Evolutionary conservation across 2,329 filamentous ascomycete species (phyloP).

Genomic region (Aspergillus flavus): DNA sequence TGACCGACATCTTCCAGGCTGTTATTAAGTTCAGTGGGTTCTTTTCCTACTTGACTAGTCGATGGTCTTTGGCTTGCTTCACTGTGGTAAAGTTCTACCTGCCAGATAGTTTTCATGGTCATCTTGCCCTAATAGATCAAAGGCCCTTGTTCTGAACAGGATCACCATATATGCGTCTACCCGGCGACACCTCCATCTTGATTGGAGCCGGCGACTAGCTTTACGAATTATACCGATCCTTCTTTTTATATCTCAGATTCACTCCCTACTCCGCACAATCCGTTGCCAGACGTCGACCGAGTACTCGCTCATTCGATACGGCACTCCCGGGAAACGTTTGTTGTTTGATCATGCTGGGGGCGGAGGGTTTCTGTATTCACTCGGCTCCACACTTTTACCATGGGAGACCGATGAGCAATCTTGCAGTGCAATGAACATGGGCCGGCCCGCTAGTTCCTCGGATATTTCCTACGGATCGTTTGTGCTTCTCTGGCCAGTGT

Average conservation of each 20-base stretch:
- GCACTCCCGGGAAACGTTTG: slow-evolving; percentile 64
- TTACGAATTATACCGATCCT: slow-evolving; percentile 72
- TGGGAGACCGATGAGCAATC: slow-evolving; percentile 74
- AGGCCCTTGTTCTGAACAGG: slow-evolving; percentile 84
- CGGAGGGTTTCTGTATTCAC: slow-evolving; percentile 69
- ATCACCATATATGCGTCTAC: slow-evolving; percentile 93
- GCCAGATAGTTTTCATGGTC: neutral
- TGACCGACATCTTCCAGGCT: slow-evolving; percentile 52
- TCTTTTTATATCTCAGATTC: slow-evolving; percentile 69
- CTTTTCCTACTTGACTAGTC: slow-evolving; percentile 86
- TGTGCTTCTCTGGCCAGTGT: slow-evolving; percentile 60
- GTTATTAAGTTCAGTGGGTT: slow-evolving; percentile 77
- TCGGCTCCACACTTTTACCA: slow-evolving; percentile 73
- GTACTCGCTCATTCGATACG: slow-evolving; percentile 71
- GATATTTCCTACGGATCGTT: slow-evolving; percentile 74
- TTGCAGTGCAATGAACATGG: slow-evolving; percentile 76
- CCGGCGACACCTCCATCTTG: slow-evolving; percentile 73
- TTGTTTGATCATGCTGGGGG: slow-evolving; percentile 71
- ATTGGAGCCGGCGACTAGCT: slow-evolving; percentile 70
- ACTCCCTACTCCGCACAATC: slow-evolving; percentile 76
- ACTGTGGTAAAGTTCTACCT: slow-evolving; percentile 60
- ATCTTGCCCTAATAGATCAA: slow-evolving; percentile 11
- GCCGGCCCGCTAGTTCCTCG: slow-evolving; percentile 53
- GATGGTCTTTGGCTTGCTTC: slow-evolving; percentile 89
- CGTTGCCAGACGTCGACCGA: slow-evolving; percentile 85